Base-by-base conservation (phyloP, 805 yeast genomes). In the Wickerhamomyces pijperi region DNA sequence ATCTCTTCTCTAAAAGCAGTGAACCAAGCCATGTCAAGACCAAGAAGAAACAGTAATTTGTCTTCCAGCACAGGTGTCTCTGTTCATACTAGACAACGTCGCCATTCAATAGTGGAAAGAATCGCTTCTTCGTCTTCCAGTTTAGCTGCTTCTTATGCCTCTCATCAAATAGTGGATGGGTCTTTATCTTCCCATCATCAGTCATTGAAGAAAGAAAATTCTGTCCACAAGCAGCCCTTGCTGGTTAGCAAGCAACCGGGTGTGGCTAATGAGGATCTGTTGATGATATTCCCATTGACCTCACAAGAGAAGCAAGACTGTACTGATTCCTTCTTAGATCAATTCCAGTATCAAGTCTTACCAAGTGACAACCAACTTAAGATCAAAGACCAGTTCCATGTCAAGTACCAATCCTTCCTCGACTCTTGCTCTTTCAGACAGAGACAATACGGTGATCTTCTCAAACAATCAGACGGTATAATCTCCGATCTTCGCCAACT, bases 401-500 rank as follows among this genome's bases (percentile, higher is more conserved):
- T 53, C 14, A 55, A 55, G 38, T 59, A 57, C 35, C 41, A 42
- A 2, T 41, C 45, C 3, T 58, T 64, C 28, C 46, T 65, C 5
- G 59, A 58, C 4, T 43, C 56, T 3, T 60, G 67, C 18, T 39
- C 51, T 3, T 47, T 46, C 35, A 60, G 64, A 36, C 53, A 60
- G 11, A 21, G 44, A 9, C 49, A 53, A 28, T 55, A 64, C 28
- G 39, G 42, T 0, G 51, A 57, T 35, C 69, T 83, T 35, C 51
- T 74, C 1, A 44, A 47, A 0, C 72, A 74, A 20, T 68, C 84
- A 0, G 60, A 62, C 13, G 39, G 48, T 0, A 61, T 83, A 5
- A 56, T 73, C 18, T 51, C 50, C 3, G 63, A 68, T 15, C 61
- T 82, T 38, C 63, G 68, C 19, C 56, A 63, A 2, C 62, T 85